phyloP scores from a whole-genome alignment of 1,284 basidiomycete species.

The Puccinia triticina region DNA sequence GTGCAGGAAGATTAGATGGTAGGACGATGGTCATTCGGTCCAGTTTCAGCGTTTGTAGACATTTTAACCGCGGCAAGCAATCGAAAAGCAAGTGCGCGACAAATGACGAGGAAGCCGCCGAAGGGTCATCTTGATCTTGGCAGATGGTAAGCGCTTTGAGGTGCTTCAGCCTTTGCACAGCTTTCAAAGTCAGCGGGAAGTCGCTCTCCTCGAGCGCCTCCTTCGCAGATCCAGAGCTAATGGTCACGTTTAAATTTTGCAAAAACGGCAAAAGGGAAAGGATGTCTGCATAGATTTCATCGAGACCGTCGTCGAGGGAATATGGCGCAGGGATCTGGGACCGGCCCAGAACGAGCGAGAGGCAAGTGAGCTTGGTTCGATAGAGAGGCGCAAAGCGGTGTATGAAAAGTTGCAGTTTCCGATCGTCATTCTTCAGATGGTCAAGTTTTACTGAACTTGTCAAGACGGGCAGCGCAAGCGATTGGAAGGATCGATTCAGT shows the following conservation, averaged over 20 bases:
- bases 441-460: not conserved
- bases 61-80: not conserved
- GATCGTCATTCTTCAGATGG: slow-evolving; percentile 7
- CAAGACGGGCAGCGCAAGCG: slow-evolving; percentile 8
- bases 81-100: not conserved
- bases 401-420: slow-evolving; percentile 8
- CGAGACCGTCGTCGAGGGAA: slow-evolving; percentile 18
- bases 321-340: not conserved
- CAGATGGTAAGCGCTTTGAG: not conserved
- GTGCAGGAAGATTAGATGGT: not conserved
- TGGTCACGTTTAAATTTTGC: not conserved
- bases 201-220: slow-evolving; percentile 6
- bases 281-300: slow-evolving; percentile 31
- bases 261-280: not conserved
- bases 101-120: not conserved
- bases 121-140: not conserved
- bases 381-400: slow-evolving; percentile 21
- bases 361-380: not conserved
- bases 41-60: not conserved
- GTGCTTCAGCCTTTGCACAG: slow-evolving; percentile 3
- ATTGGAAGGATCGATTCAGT: slow-evolving; percentile 17
- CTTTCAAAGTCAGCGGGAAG: slow-evolving; percentile 7
- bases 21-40: not conserved
- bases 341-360: slow-evolving; percentile 18
- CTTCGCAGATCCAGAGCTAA: slow-evolving; percentile 3